Percentiles rank a stretch among this genome's conserved stretches.
These are phyloP conservation scores for Annona squamosa DNA, from an alignment of 164 flowering plant species.

Conservation along the genomic window DNA sequence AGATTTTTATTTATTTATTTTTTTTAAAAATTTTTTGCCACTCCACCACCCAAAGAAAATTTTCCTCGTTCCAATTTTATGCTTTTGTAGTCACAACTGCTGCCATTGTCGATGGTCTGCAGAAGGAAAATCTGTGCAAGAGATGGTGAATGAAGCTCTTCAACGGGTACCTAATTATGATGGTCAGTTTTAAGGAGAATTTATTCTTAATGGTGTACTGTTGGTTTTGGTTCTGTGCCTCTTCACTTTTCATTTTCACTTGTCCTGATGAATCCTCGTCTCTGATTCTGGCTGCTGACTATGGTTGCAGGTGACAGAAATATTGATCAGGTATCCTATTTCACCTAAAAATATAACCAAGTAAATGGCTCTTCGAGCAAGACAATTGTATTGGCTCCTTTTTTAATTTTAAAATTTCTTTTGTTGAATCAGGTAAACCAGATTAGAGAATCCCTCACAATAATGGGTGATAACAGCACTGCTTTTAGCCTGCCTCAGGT, in stretches of 20 bases:
- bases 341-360: background rate
- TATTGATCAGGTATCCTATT: slow-evolving; percentile 53
- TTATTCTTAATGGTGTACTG: background rate
- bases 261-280: background rate
- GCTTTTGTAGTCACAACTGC: background rate
- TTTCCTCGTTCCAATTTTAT: background rate
- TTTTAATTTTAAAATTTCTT: background rate
- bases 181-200: slow-evolving; percentile 45
- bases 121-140: slow-evolving; percentile 97
- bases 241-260: background rate
- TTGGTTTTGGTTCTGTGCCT: background rate
- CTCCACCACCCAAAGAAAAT: background rate
- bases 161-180: slow-evolving; percentile 67
- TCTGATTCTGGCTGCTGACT: slow-evolving; percentile 21
- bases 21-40: background rate
- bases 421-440: slow-evolving; percentile 70
- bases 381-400: slow-evolving; percentile 4
- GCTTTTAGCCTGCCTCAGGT: slow-evolving; percentile 99
- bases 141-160: slow-evolving; percentile 97
- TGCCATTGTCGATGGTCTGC: slow-evolving; percentile 20
- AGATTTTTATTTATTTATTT: too few species aligned
- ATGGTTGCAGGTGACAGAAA: slow-evolving; percentile 70
- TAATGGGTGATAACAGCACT: slow-evolving; percentile 97
- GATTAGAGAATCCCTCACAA: slow-evolving; percentile 88
- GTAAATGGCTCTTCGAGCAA: background rate